Conservation (phyloP, 2,329 filamentous ascomycete genomes). For the Diaporthe amygdali region DNA sequence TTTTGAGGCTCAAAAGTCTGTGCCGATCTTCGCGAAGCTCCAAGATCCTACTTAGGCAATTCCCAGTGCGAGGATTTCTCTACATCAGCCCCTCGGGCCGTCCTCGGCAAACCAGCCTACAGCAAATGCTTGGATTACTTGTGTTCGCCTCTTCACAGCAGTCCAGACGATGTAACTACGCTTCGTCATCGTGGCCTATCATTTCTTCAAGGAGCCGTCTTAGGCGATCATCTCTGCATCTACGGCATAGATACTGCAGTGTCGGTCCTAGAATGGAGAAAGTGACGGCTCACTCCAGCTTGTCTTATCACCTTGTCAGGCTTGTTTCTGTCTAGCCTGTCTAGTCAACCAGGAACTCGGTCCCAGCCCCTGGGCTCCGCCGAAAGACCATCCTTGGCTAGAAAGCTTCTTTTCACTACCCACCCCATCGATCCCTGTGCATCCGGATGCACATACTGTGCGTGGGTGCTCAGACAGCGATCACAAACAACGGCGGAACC, state of each 20-base stretch:
- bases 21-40: not conserved
- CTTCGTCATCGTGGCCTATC: not conserved
- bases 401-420: conserved; percentile 13
- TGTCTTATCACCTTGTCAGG: not conserved
- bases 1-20: conserved; percentile 9
- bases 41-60: not conserved
- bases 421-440: not conserved
- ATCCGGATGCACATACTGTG: not conserved
- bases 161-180: not conserved
- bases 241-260: not conserved
- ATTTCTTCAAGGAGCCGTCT: not conserved
- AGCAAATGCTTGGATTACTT: not conserved
- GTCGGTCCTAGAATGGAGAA: not conserved
- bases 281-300: not conserved
- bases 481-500: not conserved
- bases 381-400: not conserved
- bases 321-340: not conserved
- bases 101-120: not conserved
- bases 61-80: not conserved
- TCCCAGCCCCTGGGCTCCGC: not conserved
- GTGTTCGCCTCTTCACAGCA: not conserved
- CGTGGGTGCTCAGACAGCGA: not conserved
- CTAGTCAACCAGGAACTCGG: not conserved
- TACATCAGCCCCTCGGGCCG: not conserved
- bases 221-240: not conserved